Evolutionary conservation across 176 grass and related monocot species (phyloP), one percentile per base, ranked within the genome.

Genomic region (Leersia perrieri): DNA sequence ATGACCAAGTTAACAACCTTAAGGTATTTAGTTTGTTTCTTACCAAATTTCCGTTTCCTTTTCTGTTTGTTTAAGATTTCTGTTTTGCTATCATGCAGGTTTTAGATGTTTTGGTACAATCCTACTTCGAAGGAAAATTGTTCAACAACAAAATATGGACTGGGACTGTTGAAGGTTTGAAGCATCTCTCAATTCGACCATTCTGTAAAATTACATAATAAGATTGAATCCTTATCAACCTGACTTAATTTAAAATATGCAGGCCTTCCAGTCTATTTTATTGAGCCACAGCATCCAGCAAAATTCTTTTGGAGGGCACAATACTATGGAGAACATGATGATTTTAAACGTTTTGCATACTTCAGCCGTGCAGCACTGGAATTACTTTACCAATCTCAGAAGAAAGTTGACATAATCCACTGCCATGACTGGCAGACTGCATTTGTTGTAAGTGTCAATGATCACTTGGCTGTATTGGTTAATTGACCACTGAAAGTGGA

Each of bases 371-470:
- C 67, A 9, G 95, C 95, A 64, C 88, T 98, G 76, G 95, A 98
- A 73, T 86, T 98, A 63, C 85, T 98, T 68, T 70, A 92, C 60
- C 80, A 91, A 79, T 71, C 88, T 58, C 88, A 87, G 66, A 98
- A 98, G 82, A 98, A 87, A 85, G 72, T 94, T 81, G 92, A 98
- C 70, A 95, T 98, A 79, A 98, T 98, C 82, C 95, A 98, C 47
- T 98, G 95, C 76, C 95, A 98, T 91, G 95, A 98, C 68, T 98
- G 95, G 95, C 95, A 92, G 82, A 98, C 95, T 80, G 95, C 88
- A 78, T 98, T 98, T 84, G 81, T 98, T 77, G 95, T 98, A 94
- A 72, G 92, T 32, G 32, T 41, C 65, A 32, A 86, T 18, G 15
- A 39, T 74, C 27, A 72, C 36, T 26, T 78, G 1, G 6, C 34